Evolutionary conservation across 164 flowering plant species (phyloP), one percentile per base, ranked within the genome.

Genomic region (Taxillus chinensis): DNA sequence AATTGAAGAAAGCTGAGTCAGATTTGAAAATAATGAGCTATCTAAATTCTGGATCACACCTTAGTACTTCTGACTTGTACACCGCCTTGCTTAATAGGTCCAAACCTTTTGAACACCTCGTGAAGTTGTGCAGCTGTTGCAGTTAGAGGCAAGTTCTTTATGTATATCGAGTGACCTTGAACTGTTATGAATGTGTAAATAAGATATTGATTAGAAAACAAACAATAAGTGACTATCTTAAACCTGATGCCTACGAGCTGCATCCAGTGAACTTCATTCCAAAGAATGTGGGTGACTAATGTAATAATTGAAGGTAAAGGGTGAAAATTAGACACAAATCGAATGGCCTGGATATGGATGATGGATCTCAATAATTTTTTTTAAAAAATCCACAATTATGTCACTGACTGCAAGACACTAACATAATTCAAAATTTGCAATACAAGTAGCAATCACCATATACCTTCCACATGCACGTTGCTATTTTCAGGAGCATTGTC

Each of bases 11-110:
- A 15, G 27, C 45, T 16, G 27, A 56, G 17, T 5, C 37, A 2
- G 38, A 45, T 15, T 40, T 17, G 12, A 51, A 49, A 50, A 56
- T 39, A 1, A 0, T n/a, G 45, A 12, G 2, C 8, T 55, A n/a
- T 64, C 62, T n/a, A 46, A 51, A 66, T 70, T 64, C 62, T n/a
- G 50, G 46, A 66, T 70, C 71, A 42, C 3, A 91, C 99, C 96
- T 79, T 83, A 50, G 76, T 83, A 74, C 96, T 91, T 74, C 96
- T 81, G 60, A 95, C 99, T 91, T 91, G 99, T 63, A 95, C 74
- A 27, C 99, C 99, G 52, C 66, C 77, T 57, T 56, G 80, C 74
- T 89, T 95, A 60, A 95, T 86, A 14, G 82, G 78, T 39, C 99
- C 99, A 80, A 86, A 95, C 61, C 65, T 87, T 72, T 78, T 82